These are phyloP conservation scores for Acanthamoeba sp. DNA, from an alignment of 208 protist species.

Conservation along the genomic window DNA sequence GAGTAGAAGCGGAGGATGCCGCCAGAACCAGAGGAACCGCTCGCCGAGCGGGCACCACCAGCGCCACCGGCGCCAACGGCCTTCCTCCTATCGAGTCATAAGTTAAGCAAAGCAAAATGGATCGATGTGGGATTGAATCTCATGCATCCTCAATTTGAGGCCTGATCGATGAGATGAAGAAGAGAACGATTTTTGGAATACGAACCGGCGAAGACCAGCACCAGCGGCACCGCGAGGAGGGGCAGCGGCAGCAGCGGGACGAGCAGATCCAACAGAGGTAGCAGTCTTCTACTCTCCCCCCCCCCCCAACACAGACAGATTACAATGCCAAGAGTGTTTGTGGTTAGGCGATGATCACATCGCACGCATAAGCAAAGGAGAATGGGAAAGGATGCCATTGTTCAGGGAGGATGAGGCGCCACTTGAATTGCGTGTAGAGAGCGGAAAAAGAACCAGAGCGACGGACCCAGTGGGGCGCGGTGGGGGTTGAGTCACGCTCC, in stretches of 20 bases:
- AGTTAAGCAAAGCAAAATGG: too few relatives aligned
- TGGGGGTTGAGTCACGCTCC: neutral
- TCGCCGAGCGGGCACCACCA: neutral
- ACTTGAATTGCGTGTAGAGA: too few relatives aligned
- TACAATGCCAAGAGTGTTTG: too few relatives aligned
- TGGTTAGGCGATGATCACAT: too few relatives aligned
- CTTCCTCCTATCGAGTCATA: neutral
- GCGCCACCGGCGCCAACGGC: neutral
- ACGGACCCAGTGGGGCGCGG: too few relatives aligned
- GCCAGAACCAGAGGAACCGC: neutral
- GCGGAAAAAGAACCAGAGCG: neutral
- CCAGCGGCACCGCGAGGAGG: neutral
- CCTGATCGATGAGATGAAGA: too few relatives aligned
- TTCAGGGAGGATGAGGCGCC: too few relatives aligned
- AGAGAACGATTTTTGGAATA: neutral
- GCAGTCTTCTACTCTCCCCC: neutral
- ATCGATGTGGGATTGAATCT: too few relatives aligned
- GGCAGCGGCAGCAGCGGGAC: neutral
- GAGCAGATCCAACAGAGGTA: neutral
- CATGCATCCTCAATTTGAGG: too few relatives aligned
- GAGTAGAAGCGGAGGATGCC: slow-evolving; percentile 63
- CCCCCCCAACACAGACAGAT: too few relatives aligned
- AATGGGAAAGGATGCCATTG: too few relatives aligned
- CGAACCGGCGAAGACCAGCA: neutral
- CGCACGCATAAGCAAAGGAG: too few relatives aligned